Evolutionary conservation across 2,329 filamentous ascomycete genomes (phyloP).

Genomic region (Sphaerulina musiva): DNA sequence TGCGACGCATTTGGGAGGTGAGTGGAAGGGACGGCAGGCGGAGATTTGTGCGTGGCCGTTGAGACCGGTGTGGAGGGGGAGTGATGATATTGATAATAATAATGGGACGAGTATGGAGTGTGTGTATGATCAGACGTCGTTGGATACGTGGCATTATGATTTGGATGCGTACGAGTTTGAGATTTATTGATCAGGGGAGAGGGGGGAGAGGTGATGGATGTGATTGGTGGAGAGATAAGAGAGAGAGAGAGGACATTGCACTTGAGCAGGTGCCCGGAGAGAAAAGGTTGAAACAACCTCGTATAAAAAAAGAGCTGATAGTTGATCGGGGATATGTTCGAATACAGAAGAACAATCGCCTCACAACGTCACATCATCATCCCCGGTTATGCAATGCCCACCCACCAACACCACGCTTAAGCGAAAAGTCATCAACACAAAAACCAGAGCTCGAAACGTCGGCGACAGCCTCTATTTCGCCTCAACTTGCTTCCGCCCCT

Average conservation of each 20-base stretch:
- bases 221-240: too few relatives aligned
- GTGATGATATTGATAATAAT: too few relatives aligned
- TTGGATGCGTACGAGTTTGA: constrained; percentile 40
- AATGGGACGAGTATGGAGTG: constrained; percentile 30
- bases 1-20: constrained; percentile 13
- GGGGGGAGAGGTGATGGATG: too few relatives aligned
- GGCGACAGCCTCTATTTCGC: too few relatives aligned
- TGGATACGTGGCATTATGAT: constrained; percentile 40
- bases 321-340: too few relatives aligned
- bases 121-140: constrained; percentile 35
- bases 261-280: too few relatives aligned
- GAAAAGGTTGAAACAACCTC: too few relatives aligned
- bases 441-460: background rate
- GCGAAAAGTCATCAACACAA: background rate
- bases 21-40: constrained; percentile 5
- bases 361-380: too few relatives aligned
- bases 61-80: constrained; percentile 11
- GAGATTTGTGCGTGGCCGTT: constrained; percentile 14
- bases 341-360: too few relatives aligned
- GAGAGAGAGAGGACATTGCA: too few relatives aligned
- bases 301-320: too few relatives aligned
- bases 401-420: constrained; percentile 6
- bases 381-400: background rate
- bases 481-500: constrained; percentile 15
- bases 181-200: constrained; percentile 28